Evolutionary conservation across 2,329 filamentous ascomycete species (phyloP).

Genomic region (Phyllachora maydis): DNA sequence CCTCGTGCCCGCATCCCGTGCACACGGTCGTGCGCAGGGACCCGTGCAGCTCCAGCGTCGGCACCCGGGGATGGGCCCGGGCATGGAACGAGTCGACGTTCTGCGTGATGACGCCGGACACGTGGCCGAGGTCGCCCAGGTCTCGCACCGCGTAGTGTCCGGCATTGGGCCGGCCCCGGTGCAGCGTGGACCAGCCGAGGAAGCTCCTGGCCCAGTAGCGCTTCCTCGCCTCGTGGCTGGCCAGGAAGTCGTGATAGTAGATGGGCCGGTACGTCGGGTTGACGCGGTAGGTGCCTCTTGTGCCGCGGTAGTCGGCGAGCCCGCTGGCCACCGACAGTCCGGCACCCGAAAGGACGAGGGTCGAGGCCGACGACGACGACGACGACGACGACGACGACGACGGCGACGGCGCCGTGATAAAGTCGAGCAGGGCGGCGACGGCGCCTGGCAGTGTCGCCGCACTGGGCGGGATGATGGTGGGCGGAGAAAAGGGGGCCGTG

Average conservation of each 20-base stretch:
- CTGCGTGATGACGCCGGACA: constrained; percentile 71
- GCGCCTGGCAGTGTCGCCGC: constrained; percentile 54
- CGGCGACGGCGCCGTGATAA: constrained; percentile 44
- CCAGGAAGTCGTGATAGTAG: constrained; percentile 77
- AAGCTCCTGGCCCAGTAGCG: constrained; percentile 94
- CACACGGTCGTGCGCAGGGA: constrained; percentile 71
- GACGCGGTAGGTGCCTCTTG: constrained; percentile 76
- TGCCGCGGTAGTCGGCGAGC: constrained; percentile 77
- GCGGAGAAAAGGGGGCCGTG: constrained; percentile 59
- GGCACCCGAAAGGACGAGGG: constrained; percentile 49
- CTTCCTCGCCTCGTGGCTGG: constrained; percentile 66
- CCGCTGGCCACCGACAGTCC: constrained; percentile 88
- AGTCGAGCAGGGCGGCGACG: constrained; percentile 54
- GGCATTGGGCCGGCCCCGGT: constrained; percentile 59
- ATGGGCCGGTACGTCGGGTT: constrained; percentile 84
- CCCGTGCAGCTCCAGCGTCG: constrained; percentile 76
- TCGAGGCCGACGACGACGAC: constrained; percentile 17
- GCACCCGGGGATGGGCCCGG: constrained; percentile 49
- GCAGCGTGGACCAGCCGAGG: constrained; percentile 70
- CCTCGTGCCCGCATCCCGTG: constrained; percentile 53
- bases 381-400: constrained; percentile 1
- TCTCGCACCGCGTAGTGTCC: constrained; percentile 60
- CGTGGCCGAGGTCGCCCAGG: constrained; percentile 46
- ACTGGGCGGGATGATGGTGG: constrained; percentile 51
- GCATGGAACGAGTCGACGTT: constrained; percentile 94